Percentiles rank a stretch among this genome's conserved stretches.
These are phyloP conservation scores for Cynanchum wilfordii DNA, from an alignment of 257 asterid species.

Conservation along the genomic window DNA sequence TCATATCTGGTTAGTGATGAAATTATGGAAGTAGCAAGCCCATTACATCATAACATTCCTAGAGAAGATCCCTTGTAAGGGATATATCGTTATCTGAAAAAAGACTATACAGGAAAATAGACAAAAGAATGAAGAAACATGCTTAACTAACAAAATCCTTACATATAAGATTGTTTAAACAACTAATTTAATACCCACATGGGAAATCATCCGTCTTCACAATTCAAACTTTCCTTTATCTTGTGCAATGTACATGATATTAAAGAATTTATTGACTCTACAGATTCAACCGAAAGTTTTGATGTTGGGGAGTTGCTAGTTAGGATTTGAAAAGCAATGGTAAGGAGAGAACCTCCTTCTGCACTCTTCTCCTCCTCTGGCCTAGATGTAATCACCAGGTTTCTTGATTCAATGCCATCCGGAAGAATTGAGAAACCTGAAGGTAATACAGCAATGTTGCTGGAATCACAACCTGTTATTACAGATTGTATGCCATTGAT, in stretches of 20 bases:
- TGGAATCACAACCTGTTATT: conserved; percentile 75
- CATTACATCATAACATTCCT: neutral
- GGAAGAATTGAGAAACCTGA: conserved; percentile 79
- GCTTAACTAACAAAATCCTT: conserved; percentile 7
- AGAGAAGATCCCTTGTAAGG: neutral
- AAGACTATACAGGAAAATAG: neutral
- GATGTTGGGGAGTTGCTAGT: conserved; percentile 46
- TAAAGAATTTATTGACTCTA: conserved; percentile 56
- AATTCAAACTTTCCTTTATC: conserved; percentile 61
- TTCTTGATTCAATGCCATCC: conserved; percentile 70
- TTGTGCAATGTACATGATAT: conserved; percentile 57
- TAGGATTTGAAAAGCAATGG: conserved; percentile 62
- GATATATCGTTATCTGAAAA: neutral
- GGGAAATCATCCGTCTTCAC: conserved; percentile 45
- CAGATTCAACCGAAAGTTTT: conserved; percentile 45
- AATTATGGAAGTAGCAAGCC: neutral
- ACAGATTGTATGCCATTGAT: conserved; percentile 61
- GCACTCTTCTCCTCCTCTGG: conserved; percentile 64
- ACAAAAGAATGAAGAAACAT: neutral
- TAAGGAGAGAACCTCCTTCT: conserved; percentile 76
- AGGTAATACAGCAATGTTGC: conserved; percentile 57
- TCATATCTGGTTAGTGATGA: neutral
- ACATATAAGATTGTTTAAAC: neutral
- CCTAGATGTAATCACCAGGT: conserved; percentile 48
- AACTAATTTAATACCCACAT: neutral